Conservation (phyloP, 129 eudicot genomes). For the Pittosporum tobira region DNA sequence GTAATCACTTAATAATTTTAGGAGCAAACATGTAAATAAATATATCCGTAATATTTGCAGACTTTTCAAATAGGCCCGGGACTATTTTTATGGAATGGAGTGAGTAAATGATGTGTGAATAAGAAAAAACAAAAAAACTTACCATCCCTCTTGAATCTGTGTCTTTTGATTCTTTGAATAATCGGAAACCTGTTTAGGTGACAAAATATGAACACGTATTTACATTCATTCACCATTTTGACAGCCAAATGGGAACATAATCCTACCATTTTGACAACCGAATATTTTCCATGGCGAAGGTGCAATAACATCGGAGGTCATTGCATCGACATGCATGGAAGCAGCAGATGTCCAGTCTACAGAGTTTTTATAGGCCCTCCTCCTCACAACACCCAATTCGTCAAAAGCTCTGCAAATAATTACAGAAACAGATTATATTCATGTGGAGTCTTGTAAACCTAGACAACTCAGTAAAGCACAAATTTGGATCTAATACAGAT, state of each 20-base stretch:
- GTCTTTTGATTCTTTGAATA: conserved; percentile 76
- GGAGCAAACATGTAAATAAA: too few relatives aligned
- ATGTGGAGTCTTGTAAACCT: background rate
- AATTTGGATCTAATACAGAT: background rate
- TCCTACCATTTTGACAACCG: conserved; percentile 71
- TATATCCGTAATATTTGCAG: too few relatives aligned
- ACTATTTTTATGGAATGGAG: too few relatives aligned
- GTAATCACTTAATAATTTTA: too few relatives aligned
- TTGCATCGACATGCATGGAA: conserved; percentile 53
- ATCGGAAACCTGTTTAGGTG: conserved; percentile 49
- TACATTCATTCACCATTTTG: background rate
- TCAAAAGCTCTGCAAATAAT: conserved; percentile 5
- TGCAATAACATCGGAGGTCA: conserved; percentile 72
- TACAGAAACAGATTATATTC: background rate
- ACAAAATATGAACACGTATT: background rate
- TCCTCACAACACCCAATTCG: conserved; percentile 44
- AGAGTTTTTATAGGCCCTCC: conserved; percentile 25
- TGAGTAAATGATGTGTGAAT: too few relatives aligned
- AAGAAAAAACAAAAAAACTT: conserved; percentile 4
- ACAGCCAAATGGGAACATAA: background rate
- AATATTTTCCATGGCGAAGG: conserved; percentile 85
- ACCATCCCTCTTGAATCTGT: conserved; percentile 43
- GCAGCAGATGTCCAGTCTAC: conserved; percentile 52
- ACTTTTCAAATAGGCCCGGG: background rate
- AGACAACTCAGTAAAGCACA: background rate